Base-by-base conservation (phyloP, 352 stramenopile species). In the Phytopythium helicoides region DNA sequence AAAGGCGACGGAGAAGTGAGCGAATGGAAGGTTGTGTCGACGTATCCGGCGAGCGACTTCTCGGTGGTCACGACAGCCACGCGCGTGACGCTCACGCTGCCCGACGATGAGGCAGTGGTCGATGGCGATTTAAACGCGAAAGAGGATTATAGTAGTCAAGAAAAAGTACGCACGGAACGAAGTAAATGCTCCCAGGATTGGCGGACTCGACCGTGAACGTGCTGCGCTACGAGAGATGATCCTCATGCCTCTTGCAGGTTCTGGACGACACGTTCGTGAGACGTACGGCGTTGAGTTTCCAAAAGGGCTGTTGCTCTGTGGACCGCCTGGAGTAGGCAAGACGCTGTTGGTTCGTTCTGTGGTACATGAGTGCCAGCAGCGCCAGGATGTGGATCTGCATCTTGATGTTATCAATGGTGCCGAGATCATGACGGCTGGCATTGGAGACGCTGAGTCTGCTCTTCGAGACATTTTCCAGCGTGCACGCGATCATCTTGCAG, bases 321-420 rank as follows among this genome's bases (percentile, higher is more conserved):
- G 85, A 0, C 82, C 85, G 9, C 82, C 85, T 7, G 85, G 85
- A 10, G 82, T 93, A 0, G 85, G 85, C 19, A 94, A 94, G 58
- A 94, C 85, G 23, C 64, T 93, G 28, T 55, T 94, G 3, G 82
- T 94, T 22, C 75, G 84, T n/a, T 70, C 77, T 0, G 73, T 83
- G 0, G 70, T 91, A 25, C 50, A 78, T 22, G 63, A 87, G 25
- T 92, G 84, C 61, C 66, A 69, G 23, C 37, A 66, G n/a, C 46
- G 64, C 2, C 54, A 82, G 19, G 60, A 69, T 23, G 46, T 22
- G 16, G 37, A 48, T 16, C 45, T 93, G 42, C 66, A 79, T 49
- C 58, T 94, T 23, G 55, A 82, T 35, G 70, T 82, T 21, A 87
- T 94, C 57, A 92, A 94, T 58, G 84, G 84, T 36, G 77, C 81